These are phyloP conservation scores for Metschnikowia shivogae DNA, from an alignment of 805 yeast genomes.

Conservation along the genomic window DNA sequence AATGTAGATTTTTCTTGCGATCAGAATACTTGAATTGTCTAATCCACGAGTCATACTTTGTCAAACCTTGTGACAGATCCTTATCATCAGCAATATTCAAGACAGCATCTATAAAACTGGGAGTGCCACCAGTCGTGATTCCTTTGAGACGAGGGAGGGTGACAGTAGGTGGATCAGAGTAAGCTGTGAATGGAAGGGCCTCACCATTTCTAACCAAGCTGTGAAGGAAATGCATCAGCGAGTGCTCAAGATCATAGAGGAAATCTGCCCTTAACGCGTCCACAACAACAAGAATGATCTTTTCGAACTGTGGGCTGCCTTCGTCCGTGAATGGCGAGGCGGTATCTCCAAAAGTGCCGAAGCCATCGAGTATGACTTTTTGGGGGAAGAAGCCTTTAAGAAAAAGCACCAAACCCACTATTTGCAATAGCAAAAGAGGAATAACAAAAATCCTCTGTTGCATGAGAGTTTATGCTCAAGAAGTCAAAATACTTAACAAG, in stretches of 20 bases:
- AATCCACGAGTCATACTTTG: slow-evolving; percentile 84
- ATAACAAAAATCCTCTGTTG: background rate
- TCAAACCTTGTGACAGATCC: slow-evolving; percentile 59
- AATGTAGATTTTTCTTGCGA: slow-evolving; percentile 51
- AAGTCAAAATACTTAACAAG: background rate
- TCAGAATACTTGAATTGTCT: slow-evolving; percentile 49
- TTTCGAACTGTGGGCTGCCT: slow-evolving; percentile 50
- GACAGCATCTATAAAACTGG: slow-evolving; percentile 90
- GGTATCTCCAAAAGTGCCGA: slow-evolving; percentile 28
- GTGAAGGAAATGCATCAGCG: slow-evolving; percentile 69
- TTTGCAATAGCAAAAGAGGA: slow-evolving; percentile 16
- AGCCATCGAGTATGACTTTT: slow-evolving; percentile 71
- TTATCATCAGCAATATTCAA: slow-evolving; percentile 91
- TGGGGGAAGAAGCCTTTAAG: slow-evolving; percentile 88
- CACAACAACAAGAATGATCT: slow-evolving; percentile 75
- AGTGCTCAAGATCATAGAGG: slow-evolving; percentile 53
- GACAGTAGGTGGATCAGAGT: slow-evolving; percentile 93
- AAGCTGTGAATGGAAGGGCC: slow-evolving; percentile 88
- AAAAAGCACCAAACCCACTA: slow-evolving; percentile 55
- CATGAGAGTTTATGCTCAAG: background rate
- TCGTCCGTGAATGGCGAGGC: slow-evolving; percentile 12
- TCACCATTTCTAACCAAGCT: slow-evolving; percentile 55
- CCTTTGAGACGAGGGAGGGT: slow-evolving; percentile 93
- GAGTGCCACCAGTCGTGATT: slow-evolving; percentile 90
- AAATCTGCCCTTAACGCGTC: slow-evolving; percentile 94